Evolutionary conservation across 768 basidiomycete genomes (phyloP).

Genomic region (Amanita rimosa): DNA sequence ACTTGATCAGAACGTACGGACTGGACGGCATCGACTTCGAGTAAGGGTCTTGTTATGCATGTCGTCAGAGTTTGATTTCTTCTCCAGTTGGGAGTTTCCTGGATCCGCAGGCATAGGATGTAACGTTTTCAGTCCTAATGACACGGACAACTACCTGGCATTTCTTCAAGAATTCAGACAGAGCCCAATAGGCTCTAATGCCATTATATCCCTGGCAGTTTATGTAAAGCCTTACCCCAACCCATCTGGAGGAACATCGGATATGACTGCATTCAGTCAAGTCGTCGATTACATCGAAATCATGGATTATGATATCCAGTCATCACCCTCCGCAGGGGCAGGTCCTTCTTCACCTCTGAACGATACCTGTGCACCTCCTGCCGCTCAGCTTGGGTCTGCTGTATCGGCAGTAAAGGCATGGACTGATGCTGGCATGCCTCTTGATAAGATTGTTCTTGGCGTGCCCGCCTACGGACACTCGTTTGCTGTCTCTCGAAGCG

Average conservation of each 20-base stretch:
- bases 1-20: slow-evolving; percentile 34
- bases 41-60: slow-evolving; percentile 24
- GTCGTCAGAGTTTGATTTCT: not conserved
- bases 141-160: slow-evolving; percentile 68
- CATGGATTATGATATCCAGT: slow-evolving; percentile 65
- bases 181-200: slow-evolving; percentile 36
- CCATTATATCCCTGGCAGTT: slow-evolving; percentile 67
- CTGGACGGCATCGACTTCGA: slow-evolving; percentile 64
- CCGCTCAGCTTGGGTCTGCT: slow-evolving; percentile 63
- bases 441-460: slow-evolving; percentile 64
- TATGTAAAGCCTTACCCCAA: slow-evolving; percentile 57
- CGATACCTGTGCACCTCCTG: slow-evolving; percentile 56
- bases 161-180: slow-evolving; percentile 66
- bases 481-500: slow-evolving; percentile 29
- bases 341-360: slow-evolving; percentile 82
- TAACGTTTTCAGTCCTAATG: slow-evolving; percentile 49
- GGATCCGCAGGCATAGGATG: slow-evolving; percentile 54
- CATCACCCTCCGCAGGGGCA: slow-evolving; percentile 38
- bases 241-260: slow-evolving; percentile 34
- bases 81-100: slow-evolving; percentile 78
- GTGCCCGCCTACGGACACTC: slow-evolving; percentile 81
- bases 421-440: slow-evolving; percentile 70
- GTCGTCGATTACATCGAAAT: slow-evolving; percentile 66
- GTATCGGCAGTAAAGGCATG: slow-evolving; percentile 62
- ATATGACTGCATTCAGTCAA: slow-evolving; percentile 56